A percentile compares a stretch with the other conserved stretches of the same genome.
Conservation (phyloP, 2,329 filamentous ascomycete species). For the Penicillium sp. region DNA sequence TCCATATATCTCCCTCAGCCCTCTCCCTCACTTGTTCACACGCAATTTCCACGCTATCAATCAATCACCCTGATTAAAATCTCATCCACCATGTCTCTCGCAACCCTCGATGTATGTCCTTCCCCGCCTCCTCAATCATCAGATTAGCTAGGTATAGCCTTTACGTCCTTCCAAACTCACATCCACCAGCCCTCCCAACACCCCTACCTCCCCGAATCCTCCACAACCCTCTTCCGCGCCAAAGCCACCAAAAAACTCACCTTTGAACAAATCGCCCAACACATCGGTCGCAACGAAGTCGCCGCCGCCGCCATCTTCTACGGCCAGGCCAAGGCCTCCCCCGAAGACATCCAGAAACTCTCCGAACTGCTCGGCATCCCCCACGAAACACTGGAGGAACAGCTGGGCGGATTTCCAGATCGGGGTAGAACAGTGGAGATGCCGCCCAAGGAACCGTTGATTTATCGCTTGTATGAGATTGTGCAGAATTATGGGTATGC, state of each 20-base stretch:
- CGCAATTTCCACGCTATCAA: too few species aligned
- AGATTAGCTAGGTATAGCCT: background rate
- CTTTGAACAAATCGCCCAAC: conserved; percentile 70
- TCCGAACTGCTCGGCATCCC: conserved; percentile 59
- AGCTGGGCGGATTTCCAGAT: conserved; percentile 71
- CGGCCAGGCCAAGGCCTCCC: conserved; percentile 69
- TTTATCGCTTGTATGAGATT: conserved; percentile 89
- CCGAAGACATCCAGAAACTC: conserved; percentile 64
- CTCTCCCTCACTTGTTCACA: background rate
- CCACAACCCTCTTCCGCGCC: conserved; percentile 69
- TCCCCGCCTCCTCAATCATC: background rate
- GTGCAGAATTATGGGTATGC: conserved; percentile 96
- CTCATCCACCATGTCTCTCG: conserved; percentile 36
- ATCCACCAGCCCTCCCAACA: conserved; percentile 24
- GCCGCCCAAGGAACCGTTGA: conserved; percentile 77
- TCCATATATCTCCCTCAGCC: too few species aligned
- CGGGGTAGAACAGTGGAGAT: conserved; percentile 72
- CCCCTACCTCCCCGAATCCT: conserved; percentile 63
- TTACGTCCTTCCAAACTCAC: background rate
- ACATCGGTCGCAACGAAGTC: conserved; percentile 73
- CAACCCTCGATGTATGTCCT: conserved; percentile 38
- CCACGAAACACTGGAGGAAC: conserved; percentile 50
- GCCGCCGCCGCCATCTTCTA: conserved; percentile 87
- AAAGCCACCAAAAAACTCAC: conserved; percentile 70
- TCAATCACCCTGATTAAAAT: background rate